A percentile compares a stretch with the other conserved stretches of the same genome.
These are phyloP conservation scores for Furcasterigmium furcatum DNA, from an alignment of 2,329 filamentous ascomycete species.

Conservation along the genomic window DNA sequence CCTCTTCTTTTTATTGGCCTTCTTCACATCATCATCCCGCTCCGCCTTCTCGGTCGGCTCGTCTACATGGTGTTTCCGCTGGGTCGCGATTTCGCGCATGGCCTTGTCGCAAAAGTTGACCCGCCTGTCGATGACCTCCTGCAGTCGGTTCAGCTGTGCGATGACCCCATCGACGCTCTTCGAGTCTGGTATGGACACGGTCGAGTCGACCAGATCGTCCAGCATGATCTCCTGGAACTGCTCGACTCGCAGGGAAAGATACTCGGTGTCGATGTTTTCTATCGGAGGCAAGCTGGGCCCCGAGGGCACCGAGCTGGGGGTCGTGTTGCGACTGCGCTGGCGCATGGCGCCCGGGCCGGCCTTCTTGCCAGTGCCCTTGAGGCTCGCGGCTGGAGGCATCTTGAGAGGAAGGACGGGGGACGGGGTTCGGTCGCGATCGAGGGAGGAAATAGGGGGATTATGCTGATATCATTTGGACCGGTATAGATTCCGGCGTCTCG, in stretches of 20 bases:
- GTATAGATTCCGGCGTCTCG: too few species aligned
- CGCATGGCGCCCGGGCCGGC: conserved; percentile 55
- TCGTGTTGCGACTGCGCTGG: conserved; percentile 75
- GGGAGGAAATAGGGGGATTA: not conserved
- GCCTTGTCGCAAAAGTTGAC: conserved; percentile 67
- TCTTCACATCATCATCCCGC: conserved; percentile 47
- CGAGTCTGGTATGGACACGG: conserved; percentile 59
- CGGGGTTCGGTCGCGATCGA: not conserved
- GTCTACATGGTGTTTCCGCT: conserved; percentile 60
- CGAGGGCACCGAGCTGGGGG: conserved; percentile 55
- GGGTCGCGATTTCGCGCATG: conserved; percentile 66
- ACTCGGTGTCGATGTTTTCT: conserved; percentile 57
- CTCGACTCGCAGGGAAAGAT: conserved; percentile 62
- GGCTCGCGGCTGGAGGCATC: conserved; percentile 58
- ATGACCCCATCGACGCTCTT: conserved; percentile 62
- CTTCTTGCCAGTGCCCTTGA: conserved; percentile 66
- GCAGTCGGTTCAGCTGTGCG: conserved; percentile 59
- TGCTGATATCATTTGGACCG: too few species aligned
- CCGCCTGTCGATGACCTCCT: conserved; percentile 64
- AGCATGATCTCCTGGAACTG: conserved; percentile 58
- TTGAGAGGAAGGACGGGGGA: conserved; percentile 9
- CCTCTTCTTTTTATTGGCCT: conserved; percentile 72
- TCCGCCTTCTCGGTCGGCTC: conserved; percentile 44
- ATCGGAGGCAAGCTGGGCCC: conserved; percentile 52
- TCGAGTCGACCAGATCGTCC: conserved; percentile 67